Percentiles rank a stretch among this genome's conserved stretches.
phyloP scores from a whole-genome alignment of 1,139 yeast genomes.

The Suhomyces chickasaworum region DNA sequence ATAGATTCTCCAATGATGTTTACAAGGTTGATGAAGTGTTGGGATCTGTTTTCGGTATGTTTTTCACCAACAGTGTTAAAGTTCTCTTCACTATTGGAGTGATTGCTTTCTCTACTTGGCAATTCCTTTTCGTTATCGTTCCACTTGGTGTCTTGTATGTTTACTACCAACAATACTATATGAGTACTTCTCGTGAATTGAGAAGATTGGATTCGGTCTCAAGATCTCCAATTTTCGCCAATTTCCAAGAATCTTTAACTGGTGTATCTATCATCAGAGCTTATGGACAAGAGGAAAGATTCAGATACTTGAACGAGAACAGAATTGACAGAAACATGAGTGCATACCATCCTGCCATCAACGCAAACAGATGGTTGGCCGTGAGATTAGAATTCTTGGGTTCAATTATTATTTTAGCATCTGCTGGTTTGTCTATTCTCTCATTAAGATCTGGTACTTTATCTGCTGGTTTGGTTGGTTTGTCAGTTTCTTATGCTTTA shows the following conservation, averaged over 20 bases:
- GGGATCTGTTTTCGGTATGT: slow-evolving; percentile 82
- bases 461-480: slow-evolving; percentile 90
- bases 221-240: slow-evolving; percentile 91
- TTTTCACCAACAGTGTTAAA: slow-evolving; percentile 68
- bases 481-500: slow-evolving; percentile 88
- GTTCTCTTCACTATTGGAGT: slow-evolving; percentile 84
- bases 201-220: slow-evolving; percentile 94
- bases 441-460: slow-evolving; percentile 68
- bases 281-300: slow-evolving; percentile 73
- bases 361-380: slow-evolving; percentile 96
- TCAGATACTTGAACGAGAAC: slow-evolving; percentile 69
- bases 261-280: slow-evolving; percentile 93
- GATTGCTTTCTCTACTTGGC: slow-evolving; percentile 87
- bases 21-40: slow-evolving; percentile 88
- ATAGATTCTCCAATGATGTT: slow-evolving; percentile 91
- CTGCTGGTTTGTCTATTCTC: slow-evolving; percentile 78
- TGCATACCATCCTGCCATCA: slow-evolving; percentile 91
- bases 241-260: slow-evolving; percentile 91
- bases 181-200: slow-evolving; percentile 88
- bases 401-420: slow-evolving; percentile 78
- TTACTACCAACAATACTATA: slow-evolving; percentile 85
- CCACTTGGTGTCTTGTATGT: slow-evolving; percentile 76
- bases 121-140: slow-evolving; percentile 65
- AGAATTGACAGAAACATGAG: slow-evolving; percentile 84
- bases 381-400: slow-evolving; percentile 91